These are phyloP conservation scores for Colletotrichum sp. DNA, from an alignment of 2,329 filamentous ascomycete species.

Conservation along the genomic window DNA sequence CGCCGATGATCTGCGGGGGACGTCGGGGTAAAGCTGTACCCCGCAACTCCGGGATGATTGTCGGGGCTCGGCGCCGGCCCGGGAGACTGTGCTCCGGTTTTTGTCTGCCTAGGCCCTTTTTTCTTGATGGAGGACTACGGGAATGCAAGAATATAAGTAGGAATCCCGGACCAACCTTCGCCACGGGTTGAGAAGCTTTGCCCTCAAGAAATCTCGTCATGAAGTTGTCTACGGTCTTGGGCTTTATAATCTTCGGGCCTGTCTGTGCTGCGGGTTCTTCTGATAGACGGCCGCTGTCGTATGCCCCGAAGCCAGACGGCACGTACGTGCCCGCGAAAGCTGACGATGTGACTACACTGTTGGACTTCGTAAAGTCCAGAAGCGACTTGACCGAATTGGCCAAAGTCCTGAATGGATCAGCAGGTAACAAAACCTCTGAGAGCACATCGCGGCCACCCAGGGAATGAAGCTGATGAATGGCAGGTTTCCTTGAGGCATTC, in stretches of 20 bases:
- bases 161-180: accelerated
- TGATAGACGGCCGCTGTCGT: neutral
- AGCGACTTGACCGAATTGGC: neutral
- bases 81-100: neutral
- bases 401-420: neutral
- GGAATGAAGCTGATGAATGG: neutral
- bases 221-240: neutral
- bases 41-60: neutral
- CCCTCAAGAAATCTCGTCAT: neutral
- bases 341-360: neutral
- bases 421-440: neutral
- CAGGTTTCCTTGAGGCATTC: constrained; percentile 33
- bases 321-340: neutral
- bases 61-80: neutral
- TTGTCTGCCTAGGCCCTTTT: accelerated
- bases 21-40: neutral
- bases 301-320: neutral
- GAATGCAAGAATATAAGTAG: neutral
- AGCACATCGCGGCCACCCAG: neutral
- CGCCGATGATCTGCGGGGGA: neutral
- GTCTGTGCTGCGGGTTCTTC: neutral
- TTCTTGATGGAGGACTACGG: neutral
- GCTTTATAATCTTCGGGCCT: neutral
- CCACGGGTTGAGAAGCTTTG: accelerated
- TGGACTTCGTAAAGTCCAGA: neutral